phyloP scores from a whole-genome alignment of 768 basidiomycete genomes.

The Amanita subjunquillea region DNA sequence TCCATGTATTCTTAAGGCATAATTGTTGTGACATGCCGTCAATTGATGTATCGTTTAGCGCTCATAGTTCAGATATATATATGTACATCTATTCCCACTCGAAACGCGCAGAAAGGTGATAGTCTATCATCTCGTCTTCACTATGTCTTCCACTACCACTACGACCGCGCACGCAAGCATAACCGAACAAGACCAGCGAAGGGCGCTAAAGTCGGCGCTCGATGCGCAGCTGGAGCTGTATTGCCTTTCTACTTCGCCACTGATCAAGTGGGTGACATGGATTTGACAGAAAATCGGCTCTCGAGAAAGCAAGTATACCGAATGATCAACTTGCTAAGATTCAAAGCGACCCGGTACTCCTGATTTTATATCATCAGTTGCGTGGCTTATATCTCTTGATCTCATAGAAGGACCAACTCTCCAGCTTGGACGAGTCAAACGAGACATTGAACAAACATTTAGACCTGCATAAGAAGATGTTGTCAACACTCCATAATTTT shows the following conservation, averaged over 20 bases:
- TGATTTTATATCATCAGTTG: neutral
- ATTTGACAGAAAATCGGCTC: neutral
- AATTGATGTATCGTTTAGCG: neutral
- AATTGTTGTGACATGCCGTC: neutral
- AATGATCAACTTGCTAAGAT: neutral
- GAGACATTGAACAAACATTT: neutral
- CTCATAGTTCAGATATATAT: neutral
- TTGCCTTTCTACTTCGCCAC: neutral
- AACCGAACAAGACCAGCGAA: too few species aligned
- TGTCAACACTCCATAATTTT: neutral
- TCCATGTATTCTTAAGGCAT: neutral
- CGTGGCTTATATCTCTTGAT: neutral
- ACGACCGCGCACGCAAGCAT: neutral
- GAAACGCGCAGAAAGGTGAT: neutral
- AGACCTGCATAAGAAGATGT: neutral
- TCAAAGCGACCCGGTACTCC: neutral
- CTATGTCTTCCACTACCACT: neutral
- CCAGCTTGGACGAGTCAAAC: neutral
- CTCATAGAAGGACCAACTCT: neutral
- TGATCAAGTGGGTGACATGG: neutral
- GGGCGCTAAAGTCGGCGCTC: neutral
- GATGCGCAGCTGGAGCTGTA: neutral
- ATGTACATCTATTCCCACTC: neutral
- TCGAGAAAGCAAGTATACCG: neutral
- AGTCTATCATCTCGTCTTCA: neutral